Evolutionary conservation across 768 basidiomycete species (phyloP).

Genomic region (Nidularia pulvinata): DNA sequence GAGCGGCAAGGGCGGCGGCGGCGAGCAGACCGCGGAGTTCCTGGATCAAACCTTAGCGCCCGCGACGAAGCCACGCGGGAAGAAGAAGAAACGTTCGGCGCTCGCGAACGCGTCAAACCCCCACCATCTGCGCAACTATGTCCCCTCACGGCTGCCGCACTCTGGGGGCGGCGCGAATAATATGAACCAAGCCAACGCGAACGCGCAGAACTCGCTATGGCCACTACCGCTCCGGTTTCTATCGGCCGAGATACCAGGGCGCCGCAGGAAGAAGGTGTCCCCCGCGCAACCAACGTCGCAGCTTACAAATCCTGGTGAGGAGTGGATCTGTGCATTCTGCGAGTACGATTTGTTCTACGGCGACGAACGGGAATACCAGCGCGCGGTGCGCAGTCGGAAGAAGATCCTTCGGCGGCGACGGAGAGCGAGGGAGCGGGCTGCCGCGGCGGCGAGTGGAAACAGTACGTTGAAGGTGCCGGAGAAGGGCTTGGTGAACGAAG

Average conservation of each 20-base stretch:
- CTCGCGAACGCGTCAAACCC: slow-evolving; percentile 94
- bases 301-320: slow-evolving; percentile 67
- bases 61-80: slow-evolving; percentile 35
- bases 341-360: slow-evolving; percentile 94
- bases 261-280: slow-evolving; percentile 10
- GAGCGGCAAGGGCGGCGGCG: slow-evolving; percentile 21
- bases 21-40: slow-evolving; percentile 33
- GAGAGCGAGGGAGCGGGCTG: slow-evolving; percentile 73
- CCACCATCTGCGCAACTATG: slow-evolving; percentile 93
- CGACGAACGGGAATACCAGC: slow-evolving; percentile 65
- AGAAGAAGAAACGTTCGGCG: slow-evolving; percentile 95
- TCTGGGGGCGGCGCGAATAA: slow-evolving; percentile 17
- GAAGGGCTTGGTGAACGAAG: slow-evolving; percentile 16
- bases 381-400: slow-evolving; percentile 71
- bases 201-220: slow-evolving; percentile 49
- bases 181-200: slow-evolving; percentile 25
- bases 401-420: slow-evolving; percentile 73
- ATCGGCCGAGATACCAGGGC: slow-evolving; percentile 61
- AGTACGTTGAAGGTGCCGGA: slow-evolving; percentile 16
- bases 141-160: slow-evolving; percentile 78
- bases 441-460: slow-evolving; percentile 37
- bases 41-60: slow-evolving; percentile 28
- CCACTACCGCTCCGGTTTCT: slow-evolving; percentile 69
- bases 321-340: slow-evolving; percentile 95
- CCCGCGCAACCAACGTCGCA: slow-evolving; percentile 9